Conservation (phyloP, 139 green algal species). For the Nannochloris sp. region DNA sequence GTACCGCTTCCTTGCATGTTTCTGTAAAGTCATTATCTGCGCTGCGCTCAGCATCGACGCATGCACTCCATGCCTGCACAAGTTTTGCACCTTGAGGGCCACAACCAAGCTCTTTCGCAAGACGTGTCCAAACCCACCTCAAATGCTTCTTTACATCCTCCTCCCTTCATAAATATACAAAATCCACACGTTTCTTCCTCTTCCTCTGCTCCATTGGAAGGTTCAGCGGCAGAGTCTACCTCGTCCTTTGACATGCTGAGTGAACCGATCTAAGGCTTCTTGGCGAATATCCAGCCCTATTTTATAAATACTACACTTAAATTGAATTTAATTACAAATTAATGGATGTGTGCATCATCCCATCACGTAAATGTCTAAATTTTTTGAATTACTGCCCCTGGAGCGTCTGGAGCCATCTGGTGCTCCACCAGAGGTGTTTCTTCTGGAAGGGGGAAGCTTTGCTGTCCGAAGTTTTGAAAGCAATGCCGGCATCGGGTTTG, state of each 20-base stretch:
- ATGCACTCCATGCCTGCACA: constrained; percentile 49
- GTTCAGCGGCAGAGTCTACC: too few species aligned
- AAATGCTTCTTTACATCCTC: constrained; percentile 55
- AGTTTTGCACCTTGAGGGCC: neutral
- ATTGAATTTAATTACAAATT: neutral
- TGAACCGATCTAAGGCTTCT: too few species aligned
- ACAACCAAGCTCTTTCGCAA: neutral
- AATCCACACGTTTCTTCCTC: constrained; percentile 73
- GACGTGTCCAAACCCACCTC: constrained; percentile 17
- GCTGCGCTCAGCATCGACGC: constrained; percentile 48
- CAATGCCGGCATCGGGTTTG: constrained; percentile 5
- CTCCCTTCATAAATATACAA: constrained; percentile 81
- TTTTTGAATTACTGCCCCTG: neutral
- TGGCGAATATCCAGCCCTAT: neutral
- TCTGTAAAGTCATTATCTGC: constrained; percentile 50
- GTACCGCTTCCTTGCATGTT: constrained; percentile 40
- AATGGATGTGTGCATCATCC: neutral
- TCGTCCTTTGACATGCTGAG: too few species aligned
- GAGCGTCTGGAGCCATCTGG: constrained; percentile 1
- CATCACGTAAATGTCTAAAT: neutral
- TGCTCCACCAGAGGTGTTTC: constrained; percentile 8
- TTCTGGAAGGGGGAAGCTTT: constrained; percentile 6
- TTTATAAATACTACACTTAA: neutral
- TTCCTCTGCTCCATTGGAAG: constrained; percentile 41
- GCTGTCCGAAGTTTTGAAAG: constrained; percentile 14